phyloP scores from a whole-genome alignment of 2,329 filamentous ascomycete genomes.

The Fusarium sp. region DNA sequence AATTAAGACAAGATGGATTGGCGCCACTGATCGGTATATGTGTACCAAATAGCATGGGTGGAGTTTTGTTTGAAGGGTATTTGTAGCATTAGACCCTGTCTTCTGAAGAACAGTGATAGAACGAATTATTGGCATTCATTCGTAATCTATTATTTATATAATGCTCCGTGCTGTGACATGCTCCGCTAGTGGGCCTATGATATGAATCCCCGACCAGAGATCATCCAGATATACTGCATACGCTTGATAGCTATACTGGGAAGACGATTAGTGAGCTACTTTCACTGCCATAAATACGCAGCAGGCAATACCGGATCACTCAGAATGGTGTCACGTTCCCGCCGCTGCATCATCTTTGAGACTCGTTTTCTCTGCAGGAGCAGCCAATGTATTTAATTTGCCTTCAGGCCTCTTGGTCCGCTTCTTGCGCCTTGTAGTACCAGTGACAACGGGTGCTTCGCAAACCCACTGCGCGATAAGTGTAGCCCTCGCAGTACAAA shows the following conservation, averaged over 20 bases:
- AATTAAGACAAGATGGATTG: conserved; percentile 11
- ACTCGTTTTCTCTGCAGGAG: conserved; percentile 19
- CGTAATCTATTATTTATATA: conserved; percentile 9
- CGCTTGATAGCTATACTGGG: background rate
- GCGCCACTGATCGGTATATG: conserved; percentile 9
- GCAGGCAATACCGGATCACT: background rate
- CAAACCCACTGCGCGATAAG: conserved; percentile 76
- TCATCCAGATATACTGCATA: background rate
- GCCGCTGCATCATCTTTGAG: conserved; percentile 9
- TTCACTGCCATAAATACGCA: background rate
- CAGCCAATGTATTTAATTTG: conserved; percentile 17
- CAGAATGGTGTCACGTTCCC: background rate
- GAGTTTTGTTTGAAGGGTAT: conserved; percentile 22
- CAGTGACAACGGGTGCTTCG: conserved; percentile 62
- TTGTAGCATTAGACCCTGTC: conserved; percentile 33
- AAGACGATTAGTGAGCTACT: background rate
- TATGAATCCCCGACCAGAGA: background rate
- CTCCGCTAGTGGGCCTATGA: background rate
- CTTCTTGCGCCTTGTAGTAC: conserved; percentile 55
- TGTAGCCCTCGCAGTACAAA: conserved; percentile 75
- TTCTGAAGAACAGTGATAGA: conserved; percentile 20
- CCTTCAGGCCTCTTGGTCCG: conserved; percentile 41
- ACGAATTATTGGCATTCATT: conserved; percentile 8
- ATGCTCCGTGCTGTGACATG: background rate
- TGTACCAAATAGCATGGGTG: conserved; percentile 12